Conservation (phyloP, 2,329 filamentous ascomycete species). For the Cercospora nicotianae region DNA sequence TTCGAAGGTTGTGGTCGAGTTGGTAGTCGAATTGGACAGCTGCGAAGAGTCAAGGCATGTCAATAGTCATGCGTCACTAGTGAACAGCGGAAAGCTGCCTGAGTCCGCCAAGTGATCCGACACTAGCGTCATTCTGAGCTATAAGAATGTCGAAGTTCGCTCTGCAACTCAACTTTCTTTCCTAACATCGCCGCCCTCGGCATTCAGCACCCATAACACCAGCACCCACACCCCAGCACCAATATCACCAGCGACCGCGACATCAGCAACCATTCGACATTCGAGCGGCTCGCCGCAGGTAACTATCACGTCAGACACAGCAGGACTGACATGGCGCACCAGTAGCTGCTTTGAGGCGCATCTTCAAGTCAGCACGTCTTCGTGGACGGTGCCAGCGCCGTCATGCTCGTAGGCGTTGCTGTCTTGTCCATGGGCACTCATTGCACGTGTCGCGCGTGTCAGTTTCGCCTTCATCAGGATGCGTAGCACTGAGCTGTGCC, state of each 20-base stretch:
- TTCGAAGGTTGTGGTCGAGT: too few species aligned
- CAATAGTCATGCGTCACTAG: not conserved
- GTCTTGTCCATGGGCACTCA: not conserved
- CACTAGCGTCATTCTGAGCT: not conserved
- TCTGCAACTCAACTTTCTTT: not conserved
- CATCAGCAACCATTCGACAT: not conserved
- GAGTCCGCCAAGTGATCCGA: not conserved
- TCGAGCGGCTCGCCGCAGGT: not conserved
- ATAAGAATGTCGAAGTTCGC: not conserved
- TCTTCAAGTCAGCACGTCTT: not conserved
- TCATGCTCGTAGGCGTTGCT: not conserved
- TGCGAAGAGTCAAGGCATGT: not conserved
- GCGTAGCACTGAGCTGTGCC: not conserved
- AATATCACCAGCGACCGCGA: not conserved
- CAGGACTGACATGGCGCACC: not conserved
- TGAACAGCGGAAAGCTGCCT: not conserved
- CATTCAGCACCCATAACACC: not conserved
- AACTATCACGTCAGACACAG: not conserved
- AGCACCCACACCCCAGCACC: not conserved
- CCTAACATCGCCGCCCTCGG: not conserved
- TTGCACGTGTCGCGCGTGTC: constrained; percentile 4
- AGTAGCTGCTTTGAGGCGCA: not conserved
- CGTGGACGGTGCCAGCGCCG: not conserved
- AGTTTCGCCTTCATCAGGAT: not conserved
- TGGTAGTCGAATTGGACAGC: too few species aligned